Evolutionary conservation across 805 yeast genomes (phyloP), one percentile per base, ranked within the genome.

Genomic region (Candida ipomoeae): DNA sequence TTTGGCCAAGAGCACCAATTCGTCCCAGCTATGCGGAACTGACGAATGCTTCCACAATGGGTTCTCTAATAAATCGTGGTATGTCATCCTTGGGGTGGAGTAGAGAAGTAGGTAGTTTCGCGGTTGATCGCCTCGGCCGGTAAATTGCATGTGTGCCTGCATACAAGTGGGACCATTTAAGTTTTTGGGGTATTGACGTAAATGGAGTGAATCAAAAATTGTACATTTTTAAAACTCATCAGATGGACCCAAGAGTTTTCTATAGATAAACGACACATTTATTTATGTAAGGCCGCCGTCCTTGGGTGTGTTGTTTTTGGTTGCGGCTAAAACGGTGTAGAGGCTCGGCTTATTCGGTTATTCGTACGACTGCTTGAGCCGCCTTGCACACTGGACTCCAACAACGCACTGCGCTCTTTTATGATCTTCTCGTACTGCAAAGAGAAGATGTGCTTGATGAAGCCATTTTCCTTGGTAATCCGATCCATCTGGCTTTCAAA

Each of bases 321-420:
- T 21, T 39, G 41, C 17, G 17, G 41, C 18, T 37, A 48, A 49
- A 65, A 58, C 14, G 77, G 77, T 1, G 77, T 73, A 3, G 73
- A 53, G 6, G 71, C 74, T 37, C 78, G 57, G 55, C 77, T 71
- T 5, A 69, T 61, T 43, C 76, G 59, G 52, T 66, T 69, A 43
- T 61, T 66, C 8, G 69, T 67, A 26, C 77, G 55, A 44, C 66
- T 61, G 42, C 60, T 58, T 1, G 72, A 59, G 11, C 41, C 38
- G 2, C 70, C 69, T 14, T 64, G 51, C 11, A 57, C 55, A 2
- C 67, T 56, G 18, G 58, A 52, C 32, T 72, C 76, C 46, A 70
- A 48, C 14, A 67, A 50, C 8, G 55, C 44, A 17, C 60, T 66
- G 38, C 77, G 60, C 54, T 73, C 77, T 52, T 62, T 64, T 7